Evolutionary conservation across 2,329 filamentous ascomycete genomes (phyloP).

Genomic region (Fusarium oxysporum): DNA sequence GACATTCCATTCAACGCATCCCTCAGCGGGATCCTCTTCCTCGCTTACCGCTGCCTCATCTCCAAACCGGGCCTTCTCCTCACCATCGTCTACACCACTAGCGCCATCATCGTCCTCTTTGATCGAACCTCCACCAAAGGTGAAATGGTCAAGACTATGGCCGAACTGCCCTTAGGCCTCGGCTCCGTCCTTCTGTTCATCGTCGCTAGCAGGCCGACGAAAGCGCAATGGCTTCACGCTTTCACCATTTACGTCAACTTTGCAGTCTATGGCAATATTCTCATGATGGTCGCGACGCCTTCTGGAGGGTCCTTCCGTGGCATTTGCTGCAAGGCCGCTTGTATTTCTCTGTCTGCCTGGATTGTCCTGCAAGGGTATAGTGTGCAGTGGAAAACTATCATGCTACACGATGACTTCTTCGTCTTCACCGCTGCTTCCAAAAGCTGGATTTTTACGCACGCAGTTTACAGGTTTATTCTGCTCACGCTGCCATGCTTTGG

Average conservation of each 20-base stretch:
- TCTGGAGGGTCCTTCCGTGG: not conserved
- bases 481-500: slow-evolving; percentile 2
- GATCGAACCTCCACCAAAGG: not conserved
- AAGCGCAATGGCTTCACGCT: not conserved
- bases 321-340: not conserved
- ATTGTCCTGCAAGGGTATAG: not conserved
- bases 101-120: not conserved
- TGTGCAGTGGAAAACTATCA: not conserved
- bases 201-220: not conserved
- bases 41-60: not conserved
- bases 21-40: not conserved
- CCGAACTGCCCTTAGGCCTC: not conserved
- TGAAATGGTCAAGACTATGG: not conserved
- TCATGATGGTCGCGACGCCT: slow-evolving; percentile 4
- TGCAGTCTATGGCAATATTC: slow-evolving; percentile 1
- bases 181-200: not conserved
- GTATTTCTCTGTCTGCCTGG: not conserved
- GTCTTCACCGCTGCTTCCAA: slow-evolving; percentile 1
- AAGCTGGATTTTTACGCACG: not conserved
- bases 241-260: slow-evolving; percentile 4
- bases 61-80: not conserved
- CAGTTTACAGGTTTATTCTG: not conserved
- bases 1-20: not conserved
- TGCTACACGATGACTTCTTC: not conserved
- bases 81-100: not conserved